Percentiles rank a stretch among this genome's conserved stretches.
These are phyloP conservation scores for Tilletia walkeri DNA, from an alignment of 1,284 basidiomycete species.

Conservation along the genomic window DNA sequence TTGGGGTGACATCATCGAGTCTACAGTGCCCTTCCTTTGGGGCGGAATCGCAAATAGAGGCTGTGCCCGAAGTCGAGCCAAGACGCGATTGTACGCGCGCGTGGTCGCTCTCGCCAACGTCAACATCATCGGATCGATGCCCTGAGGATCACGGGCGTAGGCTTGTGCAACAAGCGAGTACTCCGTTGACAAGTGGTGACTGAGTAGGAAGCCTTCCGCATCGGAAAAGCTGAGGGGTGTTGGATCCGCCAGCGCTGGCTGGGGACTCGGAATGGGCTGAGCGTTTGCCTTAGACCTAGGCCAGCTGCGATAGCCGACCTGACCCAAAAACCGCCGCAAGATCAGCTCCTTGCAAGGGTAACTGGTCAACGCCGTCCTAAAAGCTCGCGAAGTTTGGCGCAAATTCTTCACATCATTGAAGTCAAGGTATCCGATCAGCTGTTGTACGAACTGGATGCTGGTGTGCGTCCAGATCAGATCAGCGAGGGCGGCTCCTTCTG, in stretches of 20 bases:
- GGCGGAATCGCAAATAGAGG: slow-evolving; percentile 25
- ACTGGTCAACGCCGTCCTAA: slow-evolving; percentile 37
- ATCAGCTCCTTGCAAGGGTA: slow-evolving; percentile 36
- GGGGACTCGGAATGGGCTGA: neutral
- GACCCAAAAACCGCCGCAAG: slow-evolving; percentile 44
- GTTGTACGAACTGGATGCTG: slow-evolving; percentile 37
- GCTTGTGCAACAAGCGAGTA: slow-evolving; percentile 38
- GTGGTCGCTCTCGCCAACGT: slow-evolving; percentile 53
- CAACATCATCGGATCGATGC: slow-evolving; percentile 49
- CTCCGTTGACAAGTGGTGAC: slow-evolving; percentile 40
- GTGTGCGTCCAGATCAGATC: slow-evolving; percentile 44
- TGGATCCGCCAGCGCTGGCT: slow-evolving; percentile 34
- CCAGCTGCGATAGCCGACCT: slow-evolving; percentile 46
- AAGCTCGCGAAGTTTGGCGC: slow-evolving; percentile 38
- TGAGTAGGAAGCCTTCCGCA: slow-evolving; percentile 49
- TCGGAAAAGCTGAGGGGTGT: slow-evolving; percentile 44
- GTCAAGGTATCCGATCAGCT: slow-evolving; percentile 41
- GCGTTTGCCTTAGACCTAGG: slow-evolving; percentile 17
- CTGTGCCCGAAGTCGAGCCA: slow-evolving; percentile 54
- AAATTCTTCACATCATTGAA: slow-evolving; percentile 47
- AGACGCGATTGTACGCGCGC: slow-evolving; percentile 56
- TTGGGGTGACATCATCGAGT: neutral
- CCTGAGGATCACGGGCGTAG: slow-evolving; percentile 35
- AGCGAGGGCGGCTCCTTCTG: slow-evolving; percentile 23
- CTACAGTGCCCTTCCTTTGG: neutral